A percentile compares a stretch with the other conserved stretches of the same genome.
Conservation (phyloP, 2,329 filamentous ascomycete species). For the Xylariaceae sp. region DNA sequence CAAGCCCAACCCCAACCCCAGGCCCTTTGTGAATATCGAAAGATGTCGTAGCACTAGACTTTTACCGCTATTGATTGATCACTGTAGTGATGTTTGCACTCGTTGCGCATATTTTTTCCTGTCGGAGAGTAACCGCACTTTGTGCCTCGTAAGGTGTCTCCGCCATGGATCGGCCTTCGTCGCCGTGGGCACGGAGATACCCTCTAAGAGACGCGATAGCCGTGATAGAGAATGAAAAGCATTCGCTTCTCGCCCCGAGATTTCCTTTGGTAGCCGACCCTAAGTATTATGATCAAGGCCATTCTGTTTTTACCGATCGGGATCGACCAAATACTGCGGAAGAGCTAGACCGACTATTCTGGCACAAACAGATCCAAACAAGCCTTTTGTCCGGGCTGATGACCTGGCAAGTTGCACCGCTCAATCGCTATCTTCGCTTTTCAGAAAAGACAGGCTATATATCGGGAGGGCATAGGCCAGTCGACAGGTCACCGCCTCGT, state of each 20-base stretch:
- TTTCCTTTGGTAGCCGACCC: constrained; percentile 2
- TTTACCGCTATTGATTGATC: too few relatives aligned
- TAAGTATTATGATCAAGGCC: constrained; percentile 8
- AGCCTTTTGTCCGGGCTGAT: neutral
- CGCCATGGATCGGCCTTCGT: neutral
- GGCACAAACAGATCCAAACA: neutral
- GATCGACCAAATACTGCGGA: neutral
- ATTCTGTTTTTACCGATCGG: neutral
- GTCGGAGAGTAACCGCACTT: too few relatives aligned
- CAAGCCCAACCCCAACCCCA: too few relatives aligned
- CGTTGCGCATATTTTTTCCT: too few relatives aligned
- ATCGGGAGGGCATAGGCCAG: constrained; percentile 2
- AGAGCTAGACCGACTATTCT: neutral
- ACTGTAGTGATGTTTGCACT: too few relatives aligned
- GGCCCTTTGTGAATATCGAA: too few relatives aligned
- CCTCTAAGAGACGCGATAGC: neutral
- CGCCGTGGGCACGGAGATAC: constrained; percentile 7
- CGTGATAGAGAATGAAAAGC: neutral
- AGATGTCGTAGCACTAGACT: too few relatives aligned
- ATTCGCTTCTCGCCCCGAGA: neutral
- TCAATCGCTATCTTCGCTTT: neutral
- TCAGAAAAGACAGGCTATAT: neutral
- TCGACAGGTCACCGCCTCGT: neutral
- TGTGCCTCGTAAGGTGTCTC: too few relatives aligned
- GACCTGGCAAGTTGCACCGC: constrained; percentile 3